phyloP scores from a whole-genome alignment of 352 stramenopile species.

The Pythium aristosporum region DNA sequence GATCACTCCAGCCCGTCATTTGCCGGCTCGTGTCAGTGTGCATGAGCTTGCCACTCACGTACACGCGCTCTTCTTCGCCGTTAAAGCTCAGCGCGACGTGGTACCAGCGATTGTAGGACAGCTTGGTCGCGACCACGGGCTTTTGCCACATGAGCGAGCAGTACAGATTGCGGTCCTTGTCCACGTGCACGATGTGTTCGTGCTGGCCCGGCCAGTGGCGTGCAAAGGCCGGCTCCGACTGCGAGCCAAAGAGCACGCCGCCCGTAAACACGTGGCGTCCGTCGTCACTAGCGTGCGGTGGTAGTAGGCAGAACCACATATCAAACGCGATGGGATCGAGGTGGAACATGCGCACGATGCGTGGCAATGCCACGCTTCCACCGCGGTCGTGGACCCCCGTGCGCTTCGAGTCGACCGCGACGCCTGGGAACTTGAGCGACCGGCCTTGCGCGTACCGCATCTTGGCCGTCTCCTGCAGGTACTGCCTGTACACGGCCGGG shows the following conservation, averaged over 20 bases:
- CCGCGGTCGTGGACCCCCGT: constrained; percentile 16
- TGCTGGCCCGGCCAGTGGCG: constrained; percentile 34
- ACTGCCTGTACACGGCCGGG: constrained; percentile 21
- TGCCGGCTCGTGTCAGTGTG: constrained; percentile 34
- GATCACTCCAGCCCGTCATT: constrained; percentile 39
- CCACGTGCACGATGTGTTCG: constrained; percentile 42
- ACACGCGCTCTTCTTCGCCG: constrained; percentile 42
- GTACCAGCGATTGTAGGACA: constrained; percentile 53
- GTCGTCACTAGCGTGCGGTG: constrained; percentile 13
- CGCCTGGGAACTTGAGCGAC: constrained; percentile 22
- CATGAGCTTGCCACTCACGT: constrained; percentile 58
- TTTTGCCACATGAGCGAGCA: constrained; percentile 44
- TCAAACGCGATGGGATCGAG: constrained; percentile 40
- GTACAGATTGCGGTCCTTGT: constrained; percentile 42
- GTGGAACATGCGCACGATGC: constrained; percentile 24
- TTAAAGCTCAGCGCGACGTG: constrained; percentile 63
- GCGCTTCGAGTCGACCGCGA: constrained; percentile 19
- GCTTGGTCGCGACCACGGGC: constrained; percentile 22
- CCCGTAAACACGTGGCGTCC: constrained; percentile 24
- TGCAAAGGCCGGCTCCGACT: constrained; percentile 34
- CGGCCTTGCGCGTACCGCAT: constrained; percentile 26
- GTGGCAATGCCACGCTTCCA: constrained; percentile 13
- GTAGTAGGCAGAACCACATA: constrained; percentile 43
- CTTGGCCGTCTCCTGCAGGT: constrained; percentile 25
- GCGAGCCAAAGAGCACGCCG: constrained; percentile 41